Conservation (phyloP, 2,329 filamentous ascomycete genomes). For the Drechmeria coniospora region DNA sequence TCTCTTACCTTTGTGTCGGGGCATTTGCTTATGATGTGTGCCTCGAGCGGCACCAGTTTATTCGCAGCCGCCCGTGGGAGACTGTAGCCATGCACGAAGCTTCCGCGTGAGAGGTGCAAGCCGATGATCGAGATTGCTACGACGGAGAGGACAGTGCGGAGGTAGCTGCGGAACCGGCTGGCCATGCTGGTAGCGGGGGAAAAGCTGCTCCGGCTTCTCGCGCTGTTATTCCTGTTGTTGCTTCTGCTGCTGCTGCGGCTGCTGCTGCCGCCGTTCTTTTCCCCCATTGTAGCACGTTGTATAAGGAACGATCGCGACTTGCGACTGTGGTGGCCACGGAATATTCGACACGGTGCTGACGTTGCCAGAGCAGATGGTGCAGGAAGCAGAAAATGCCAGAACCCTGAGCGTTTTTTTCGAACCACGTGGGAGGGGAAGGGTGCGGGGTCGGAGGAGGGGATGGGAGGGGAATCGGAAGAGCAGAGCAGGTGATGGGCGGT, state of each 20-base stretch:
- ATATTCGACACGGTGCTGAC: too few species aligned
- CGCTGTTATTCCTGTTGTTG: neutral
- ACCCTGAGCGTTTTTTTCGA: too few species aligned
- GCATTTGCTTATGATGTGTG: conserved; percentile 96
- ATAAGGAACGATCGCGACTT: too few species aligned
- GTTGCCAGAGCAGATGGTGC: too few species aligned
- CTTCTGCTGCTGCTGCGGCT: neutral
- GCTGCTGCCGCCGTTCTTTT: neutral
- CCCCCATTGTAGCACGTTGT: too few species aligned
- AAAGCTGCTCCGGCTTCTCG: neutral
- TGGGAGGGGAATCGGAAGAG: too few species aligned
- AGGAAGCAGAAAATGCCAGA: too few species aligned
- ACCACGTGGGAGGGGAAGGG: too few species aligned
- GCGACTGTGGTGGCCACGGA: too few species aligned
- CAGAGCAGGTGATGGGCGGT: too few species aligned
- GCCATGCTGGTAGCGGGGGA: conserved; percentile 4
- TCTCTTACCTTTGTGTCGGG: conserved; percentile 57
- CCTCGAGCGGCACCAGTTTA: conserved; percentile 60
- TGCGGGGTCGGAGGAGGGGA: too few species aligned
- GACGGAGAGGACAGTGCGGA: conserved; percentile 9
- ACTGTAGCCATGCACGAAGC: conserved; percentile 1
- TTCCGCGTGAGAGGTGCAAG: conserved; percentile 1
- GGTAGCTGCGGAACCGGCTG: conserved; percentile 10
- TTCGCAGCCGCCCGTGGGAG: conserved; percentile 2
- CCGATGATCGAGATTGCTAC: conserved; percentile 11